Evolutionary conservation across 805 yeast species (phyloP).

Genomic region (Barnettozyma salicaria): DNA sequence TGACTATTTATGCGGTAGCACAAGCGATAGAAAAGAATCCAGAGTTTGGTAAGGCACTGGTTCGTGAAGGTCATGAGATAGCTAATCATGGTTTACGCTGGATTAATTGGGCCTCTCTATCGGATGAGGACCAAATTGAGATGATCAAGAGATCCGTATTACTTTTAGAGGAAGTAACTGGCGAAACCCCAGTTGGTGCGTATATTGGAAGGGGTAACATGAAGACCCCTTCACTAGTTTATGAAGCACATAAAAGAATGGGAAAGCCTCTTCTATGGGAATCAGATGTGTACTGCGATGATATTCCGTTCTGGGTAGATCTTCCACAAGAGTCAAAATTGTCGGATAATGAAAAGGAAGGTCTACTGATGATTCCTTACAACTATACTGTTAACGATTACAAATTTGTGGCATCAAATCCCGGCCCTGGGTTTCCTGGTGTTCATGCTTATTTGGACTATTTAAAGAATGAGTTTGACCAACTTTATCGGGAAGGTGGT

Average conservation of each 20-base stretch:
- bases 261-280: conserved; percentile 30
- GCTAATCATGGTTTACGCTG: conserved; percentile 35
- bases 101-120: conserved; percentile 27
- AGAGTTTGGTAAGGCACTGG: conserved; percentile 30
- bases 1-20: conserved; percentile 35
- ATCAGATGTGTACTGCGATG: conserved; percentile 33
- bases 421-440: conserved; percentile 7
- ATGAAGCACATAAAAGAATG: conserved; percentile 30
- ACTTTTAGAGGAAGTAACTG: conserved; percentile 28
- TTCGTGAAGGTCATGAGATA: conserved; percentile 34
- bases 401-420: conserved; percentile 3
- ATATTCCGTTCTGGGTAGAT: conserved; percentile 31
- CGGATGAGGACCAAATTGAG: conserved; percentile 30
- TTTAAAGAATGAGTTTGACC: conserved; percentile 4
- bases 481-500: conserved; percentile 7
- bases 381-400: conserved; percentile 4
- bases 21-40: conserved; percentile 32
- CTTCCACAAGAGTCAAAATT: conserved; percentile 6
- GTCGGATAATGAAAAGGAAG: conserved; percentile 4
- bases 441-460: conserved; percentile 5
- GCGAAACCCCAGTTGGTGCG: conserved; percentile 33
- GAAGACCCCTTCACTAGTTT: conserved; percentile 29
- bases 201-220: conserved; percentile 32
- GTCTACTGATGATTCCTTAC: conserved; percentile 3
- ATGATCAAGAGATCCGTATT: conserved; percentile 28